phyloP scores from a whole-genome alignment of 371 early-diverging fungal genomes.

The Mortierella polycephala region DNA sequence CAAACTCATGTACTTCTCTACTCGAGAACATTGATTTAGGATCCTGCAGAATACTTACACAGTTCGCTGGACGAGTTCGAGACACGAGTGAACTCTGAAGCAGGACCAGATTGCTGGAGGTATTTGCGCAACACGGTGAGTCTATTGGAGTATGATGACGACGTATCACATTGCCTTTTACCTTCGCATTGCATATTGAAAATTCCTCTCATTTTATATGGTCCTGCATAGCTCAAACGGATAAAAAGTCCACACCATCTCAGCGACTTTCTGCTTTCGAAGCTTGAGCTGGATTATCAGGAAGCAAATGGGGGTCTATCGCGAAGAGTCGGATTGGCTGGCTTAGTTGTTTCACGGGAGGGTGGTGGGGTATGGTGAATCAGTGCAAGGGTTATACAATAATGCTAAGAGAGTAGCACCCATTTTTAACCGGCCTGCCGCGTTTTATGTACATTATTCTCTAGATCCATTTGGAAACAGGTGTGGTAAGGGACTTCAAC shows the following conservation, averaged over 20 bases:
- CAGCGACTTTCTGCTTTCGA: conserved; percentile 29
- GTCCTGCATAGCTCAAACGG: conserved; percentile 22
- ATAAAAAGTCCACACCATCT: conserved; percentile 41
- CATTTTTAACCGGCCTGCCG: too few species aligned
- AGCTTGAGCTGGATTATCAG: conserved; percentile 17
- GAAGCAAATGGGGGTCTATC: neutral
- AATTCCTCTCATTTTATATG: neutral
- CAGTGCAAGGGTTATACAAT: neutral
- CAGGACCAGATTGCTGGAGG: conserved; percentile 5
- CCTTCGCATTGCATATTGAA: neutral
- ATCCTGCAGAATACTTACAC: conserved; percentile 38
- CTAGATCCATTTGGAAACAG: neutral
- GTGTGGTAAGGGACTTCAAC: too few species aligned
- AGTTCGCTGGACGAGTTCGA: conserved; percentile 18
- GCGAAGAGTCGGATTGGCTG: conserved; percentile 22
- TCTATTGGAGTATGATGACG: neutral
- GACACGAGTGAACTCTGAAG: conserved; percentile 2
- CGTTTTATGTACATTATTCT: neutral
- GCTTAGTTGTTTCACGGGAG: conserved; percentile 7
- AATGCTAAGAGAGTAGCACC: neutral
- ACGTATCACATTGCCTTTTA: neutral
- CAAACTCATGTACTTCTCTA: neutral
- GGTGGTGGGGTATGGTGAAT: conserved; percentile 8
- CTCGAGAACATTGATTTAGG: conserved; percentile 4
- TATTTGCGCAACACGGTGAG: conserved; percentile 27